Conservation (phyloP, 192 early-diverging fungal species). For the Coemansia umbellata region DNA sequence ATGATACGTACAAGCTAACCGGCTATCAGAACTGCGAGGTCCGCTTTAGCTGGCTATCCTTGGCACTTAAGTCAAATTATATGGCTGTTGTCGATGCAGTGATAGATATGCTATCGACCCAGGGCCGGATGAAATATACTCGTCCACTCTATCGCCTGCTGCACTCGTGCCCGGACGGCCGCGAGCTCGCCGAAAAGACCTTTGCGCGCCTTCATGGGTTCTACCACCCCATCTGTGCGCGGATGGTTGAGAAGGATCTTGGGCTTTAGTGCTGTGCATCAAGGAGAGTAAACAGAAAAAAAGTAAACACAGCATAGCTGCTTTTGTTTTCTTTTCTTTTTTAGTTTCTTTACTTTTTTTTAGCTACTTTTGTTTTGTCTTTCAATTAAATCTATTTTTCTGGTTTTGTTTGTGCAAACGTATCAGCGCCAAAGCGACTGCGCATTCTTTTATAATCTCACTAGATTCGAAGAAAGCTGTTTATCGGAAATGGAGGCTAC, state of each 20-base stretch:
- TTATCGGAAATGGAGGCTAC: conserved; percentile 35
- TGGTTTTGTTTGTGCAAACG: too few species aligned
- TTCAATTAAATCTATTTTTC: background rate
- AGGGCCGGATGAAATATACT: conserved; percentile 94
- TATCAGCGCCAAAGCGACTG: too few species aligned
- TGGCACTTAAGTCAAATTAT: conserved; percentile 76
- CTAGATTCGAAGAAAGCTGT: too few species aligned
- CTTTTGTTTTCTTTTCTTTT: background rate
- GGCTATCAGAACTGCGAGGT: conserved; percentile 78
- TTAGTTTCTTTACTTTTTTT: background rate
- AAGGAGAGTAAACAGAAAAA: too few species aligned
- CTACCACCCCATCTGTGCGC: conserved; percentile 92
- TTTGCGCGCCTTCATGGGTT: conserved; percentile 72
- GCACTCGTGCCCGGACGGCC: conserved; percentile 65
- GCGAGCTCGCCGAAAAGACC: conserved; percentile 69
- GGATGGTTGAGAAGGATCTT: conserved; percentile 87
- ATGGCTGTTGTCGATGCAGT: conserved; percentile 73
- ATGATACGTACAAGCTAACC: conserved; percentile 69
- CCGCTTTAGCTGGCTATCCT: conserved; percentile 78
- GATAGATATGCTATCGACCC: conserved; percentile 73
- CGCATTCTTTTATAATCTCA: background rate
- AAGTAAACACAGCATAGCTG: background rate
- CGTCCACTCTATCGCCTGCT: conserved; percentile 77
- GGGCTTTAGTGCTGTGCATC: conserved; percentile 30
- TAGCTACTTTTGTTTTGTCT: background rate